Percentiles rank a stretch among this genome's conserved stretches.
Evolutionary conservation across 2,329 filamentous ascomycete genomes (phyloP).

Genomic region (Cadophora sp.): DNA sequence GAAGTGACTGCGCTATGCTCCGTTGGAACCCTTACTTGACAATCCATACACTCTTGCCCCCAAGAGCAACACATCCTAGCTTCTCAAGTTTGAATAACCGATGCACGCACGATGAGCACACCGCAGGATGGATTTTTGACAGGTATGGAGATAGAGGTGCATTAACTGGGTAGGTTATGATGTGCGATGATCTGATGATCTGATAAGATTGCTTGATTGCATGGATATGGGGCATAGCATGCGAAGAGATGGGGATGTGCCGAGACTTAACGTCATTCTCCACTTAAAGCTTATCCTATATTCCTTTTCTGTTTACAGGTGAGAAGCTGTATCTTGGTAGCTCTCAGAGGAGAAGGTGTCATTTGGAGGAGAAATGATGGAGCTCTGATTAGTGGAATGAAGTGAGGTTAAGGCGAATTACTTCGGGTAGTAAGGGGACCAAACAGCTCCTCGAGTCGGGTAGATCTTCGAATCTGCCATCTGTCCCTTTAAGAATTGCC

Average conservation of each 20-base stretch:
- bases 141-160: not conserved
- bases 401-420: not conserved
- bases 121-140: not conserved
- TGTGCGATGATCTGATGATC: not conserved
- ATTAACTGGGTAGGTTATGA: not conserved
- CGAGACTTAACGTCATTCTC: not conserved
- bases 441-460: too few species aligned
- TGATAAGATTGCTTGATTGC: constrained; percentile 11
- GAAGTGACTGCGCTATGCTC: constrained; percentile 9
- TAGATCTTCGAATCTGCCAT: too few species aligned
- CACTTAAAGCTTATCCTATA: not conserved
- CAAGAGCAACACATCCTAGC: too few species aligned
- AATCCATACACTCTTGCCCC: too few species aligned
- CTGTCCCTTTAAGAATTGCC: not conserved
- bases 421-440: too few species aligned
- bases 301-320: not conserved
- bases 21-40: too few species aligned
- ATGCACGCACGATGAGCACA: too few species aligned
- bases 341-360: not conserved
- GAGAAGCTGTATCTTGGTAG: not conserved
- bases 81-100: too few species aligned
- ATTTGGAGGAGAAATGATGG: not conserved
- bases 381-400: too few species aligned
- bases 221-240: not conserved
- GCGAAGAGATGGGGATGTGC: not conserved